These are phyloP conservation scores for Fusarium foetens DNA, from an alignment of 2,329 filamentous ascomycete species.

Conservation along the genomic window DNA sequence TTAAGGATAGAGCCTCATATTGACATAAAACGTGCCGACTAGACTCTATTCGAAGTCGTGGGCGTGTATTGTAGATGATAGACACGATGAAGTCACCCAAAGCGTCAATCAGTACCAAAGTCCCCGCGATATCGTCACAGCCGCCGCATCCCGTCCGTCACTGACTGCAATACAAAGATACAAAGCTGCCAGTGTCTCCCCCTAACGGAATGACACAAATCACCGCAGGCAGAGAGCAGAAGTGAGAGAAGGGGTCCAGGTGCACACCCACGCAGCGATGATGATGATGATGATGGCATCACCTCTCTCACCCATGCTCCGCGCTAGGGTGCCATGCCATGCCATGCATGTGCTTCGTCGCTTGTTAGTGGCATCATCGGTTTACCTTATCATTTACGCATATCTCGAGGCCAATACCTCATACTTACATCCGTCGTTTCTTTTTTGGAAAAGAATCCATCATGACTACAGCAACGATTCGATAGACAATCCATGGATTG, in stretches of 20 bases:
- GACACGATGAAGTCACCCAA: constrained; percentile 30
- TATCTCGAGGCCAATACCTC: constrained; percentile 13
- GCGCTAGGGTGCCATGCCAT: background rate
- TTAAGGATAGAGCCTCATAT: constrained; percentile 10
- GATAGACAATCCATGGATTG: constrained; percentile 17
- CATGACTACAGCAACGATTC: constrained; percentile 1
- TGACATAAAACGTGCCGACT: background rate
- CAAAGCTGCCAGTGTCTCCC: constrained; percentile 17
- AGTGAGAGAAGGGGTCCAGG: constrained; percentile 15
- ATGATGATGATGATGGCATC: constrained; percentile 36
- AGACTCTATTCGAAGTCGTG: constrained; percentile 3
- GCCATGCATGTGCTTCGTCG: constrained; percentile 14
- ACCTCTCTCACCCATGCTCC: constrained; percentile 21
- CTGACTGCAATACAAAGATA: background rate
- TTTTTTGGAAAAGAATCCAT: background rate
- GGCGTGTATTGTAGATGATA: constrained; percentile 6
- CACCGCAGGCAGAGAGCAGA: background rate
- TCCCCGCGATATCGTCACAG: constrained; percentile 28
- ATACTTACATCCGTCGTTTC: constrained; percentile 13
- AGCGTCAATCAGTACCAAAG: constrained; percentile 19
- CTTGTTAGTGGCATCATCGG: constrained; percentile 32
- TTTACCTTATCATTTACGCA: constrained; percentile 17
- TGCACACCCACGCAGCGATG: constrained; percentile 24
- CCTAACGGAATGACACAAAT: constrained; percentile 11
- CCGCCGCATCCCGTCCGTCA: background rate